Base-by-base conservation (phyloP, 2,329 filamentous ascomycete genomes). In the Pestalotiopsis sp. region DNA sequence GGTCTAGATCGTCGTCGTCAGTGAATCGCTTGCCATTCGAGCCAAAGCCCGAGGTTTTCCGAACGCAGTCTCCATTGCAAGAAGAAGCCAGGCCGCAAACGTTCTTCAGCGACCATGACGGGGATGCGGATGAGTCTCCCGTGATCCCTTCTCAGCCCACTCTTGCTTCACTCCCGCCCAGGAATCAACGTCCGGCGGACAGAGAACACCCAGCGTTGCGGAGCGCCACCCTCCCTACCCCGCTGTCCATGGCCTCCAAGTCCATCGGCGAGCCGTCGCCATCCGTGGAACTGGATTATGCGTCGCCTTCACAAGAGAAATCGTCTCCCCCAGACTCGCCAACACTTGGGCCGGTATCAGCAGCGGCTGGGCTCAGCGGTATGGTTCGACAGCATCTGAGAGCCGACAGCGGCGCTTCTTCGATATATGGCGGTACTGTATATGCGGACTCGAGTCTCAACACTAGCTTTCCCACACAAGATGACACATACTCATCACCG, bases 321-420 rank as follows among this genome's bases (percentile, higher is more conserved):
- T 70, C 70, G 4, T 77, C 79, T 7, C 79, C 84, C 0, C 78
- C 78, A 11, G 94, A 97, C 75, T 97, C 94, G 0, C 94, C 95
- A 0, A 97, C 94, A 0, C 82, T 97, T 5, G 92, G 92, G 2
- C 91, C 92, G 45, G 59, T 72, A 0, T 84, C 84, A 17, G 82
- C 83, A 20, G n/a, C 66, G 4, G 41, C 57, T n/a, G 94, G 93
- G 1, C 84, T 98, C 17, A 95, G 91, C 75, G 92, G 92, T 2
- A 88, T 97, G 84, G 91, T 97, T 61, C 90, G 92, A 39, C 91
- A 95, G 71, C 96, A 98, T 83, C 83, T 98, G 56, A 90, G 96
- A 65, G 90, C 90, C 41, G 90, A 91, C 71, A 98, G 95, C 81
- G 91, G 91, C 69, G 87, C 90, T 14, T 98, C 95, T 0, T 97